phyloP scores from a whole-genome alignment of 768 basidiomycete genomes.

The Xerocomus brunneocitrinus region DNA sequence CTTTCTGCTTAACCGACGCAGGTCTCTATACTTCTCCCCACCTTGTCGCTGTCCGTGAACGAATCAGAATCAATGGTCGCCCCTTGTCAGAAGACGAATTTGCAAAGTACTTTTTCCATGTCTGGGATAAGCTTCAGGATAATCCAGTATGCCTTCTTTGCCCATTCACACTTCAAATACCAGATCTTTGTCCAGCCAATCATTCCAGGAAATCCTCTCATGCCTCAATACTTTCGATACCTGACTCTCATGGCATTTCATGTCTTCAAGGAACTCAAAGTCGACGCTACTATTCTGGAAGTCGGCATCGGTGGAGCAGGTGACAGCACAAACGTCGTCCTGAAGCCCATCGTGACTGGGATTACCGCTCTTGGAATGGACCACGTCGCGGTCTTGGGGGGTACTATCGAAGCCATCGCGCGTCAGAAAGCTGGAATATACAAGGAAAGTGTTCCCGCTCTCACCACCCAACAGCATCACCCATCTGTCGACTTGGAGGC shows the following conservation, averaged over 20 bases:
- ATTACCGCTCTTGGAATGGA: conserved; percentile 90
- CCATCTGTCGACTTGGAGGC: conserved; percentile 68
- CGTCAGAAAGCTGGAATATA: conserved; percentile 97
- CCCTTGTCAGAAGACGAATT: conserved; percentile 89
- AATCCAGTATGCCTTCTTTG: conserved; percentile 42
- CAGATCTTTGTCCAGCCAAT: conserved; percentile 37
- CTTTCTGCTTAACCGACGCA: conserved; percentile 26
- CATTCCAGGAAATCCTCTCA: conserved; percentile 49
- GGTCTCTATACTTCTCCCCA: conserved; percentile 97
- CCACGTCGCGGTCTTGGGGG: conserved; percentile 82
- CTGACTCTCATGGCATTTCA: conserved; percentile 91
- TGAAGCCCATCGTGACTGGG: conserved; percentile 84
- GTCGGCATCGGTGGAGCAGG: conserved; percentile 93
- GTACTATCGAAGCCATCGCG: conserved; percentile 85
- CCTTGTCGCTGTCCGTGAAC: conserved; percentile 90
- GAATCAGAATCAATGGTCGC: conserved; percentile 88
- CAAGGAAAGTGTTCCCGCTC: conserved; percentile 86
- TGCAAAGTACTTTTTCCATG: conserved; percentile 89
- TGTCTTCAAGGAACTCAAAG: conserved; percentile 72
- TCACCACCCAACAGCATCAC: conserved; percentile 72
- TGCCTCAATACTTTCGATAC: conserved; percentile 93
- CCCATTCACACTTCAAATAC: background rate
- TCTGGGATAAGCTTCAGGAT: conserved; percentile 85
- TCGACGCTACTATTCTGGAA: conserved; percentile 91
- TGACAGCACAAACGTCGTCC: conserved; percentile 95